Base-by-base conservation (phyloP, 2,329 filamentous ascomycete species). In the Penicillium vulpinum region DNA sequence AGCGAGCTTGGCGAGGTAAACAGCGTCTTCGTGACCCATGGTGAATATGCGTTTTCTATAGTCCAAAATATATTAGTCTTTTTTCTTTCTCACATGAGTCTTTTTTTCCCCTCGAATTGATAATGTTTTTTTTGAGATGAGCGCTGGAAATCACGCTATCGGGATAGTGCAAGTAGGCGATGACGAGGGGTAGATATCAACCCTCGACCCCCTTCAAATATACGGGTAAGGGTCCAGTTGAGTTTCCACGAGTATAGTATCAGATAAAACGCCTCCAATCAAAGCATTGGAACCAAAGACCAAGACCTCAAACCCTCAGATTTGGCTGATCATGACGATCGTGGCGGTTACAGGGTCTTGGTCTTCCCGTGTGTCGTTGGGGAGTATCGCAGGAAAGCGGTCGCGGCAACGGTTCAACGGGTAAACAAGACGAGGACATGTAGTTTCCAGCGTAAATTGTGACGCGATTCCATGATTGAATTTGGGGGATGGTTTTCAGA, bases 21-120 rank as follows among this genome's bases (percentile, higher is more conserved):
- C 94, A 75, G 92, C 93, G 84, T 97, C 92, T 87, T 97, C 93
- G 86, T 96, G 91, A 87, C 90, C 92, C 93, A 97, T 97, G 84
- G 84, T 92, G 84, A 77, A 80, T 77, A 70, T 58, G 60, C 53
- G 60, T 70, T 72, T 67, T 73, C 63, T 38, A 62, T 39, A 58
- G 59, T 60, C 60, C 38, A 57, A 56, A 55, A 45, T 51, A 45
- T 26, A 51, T 46, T 41, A 36, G 39, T 40, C 58, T 3, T 31
- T 41, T 21, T 31, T n/a, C n/a, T n/a, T 33, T 24, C 44, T 46
- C 22, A 26, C 22, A 6, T 35, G 51, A 39, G 51, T 38, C 35
- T 52, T n/a, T 11, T 31, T 44, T 36, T 22, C n/a, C n/a, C n/a
- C n/a, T 38, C n/a, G 15, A 18, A 45, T 53, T 35, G 48, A 58